Base-by-base conservation (phyloP, 2,329 filamentous ascomycete species). In the Plenodomus lindquistii region DNA sequence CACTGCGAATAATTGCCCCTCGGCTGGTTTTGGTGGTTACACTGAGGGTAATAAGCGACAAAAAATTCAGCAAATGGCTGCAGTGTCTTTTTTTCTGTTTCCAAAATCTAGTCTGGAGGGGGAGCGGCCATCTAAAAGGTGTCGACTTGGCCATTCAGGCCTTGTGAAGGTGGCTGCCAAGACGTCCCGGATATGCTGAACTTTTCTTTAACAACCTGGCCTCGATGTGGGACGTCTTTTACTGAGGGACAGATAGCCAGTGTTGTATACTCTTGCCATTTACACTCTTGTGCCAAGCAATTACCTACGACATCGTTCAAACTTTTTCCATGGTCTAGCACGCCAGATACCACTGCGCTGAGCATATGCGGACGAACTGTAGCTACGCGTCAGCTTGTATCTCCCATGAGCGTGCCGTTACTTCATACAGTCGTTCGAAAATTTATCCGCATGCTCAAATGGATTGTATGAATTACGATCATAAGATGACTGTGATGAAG, bases 91-190 rank as follows among this genome's bases (percentile, higher is more conserved):
- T n/a, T n/a, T n/a, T n/a, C n/a, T n/a, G n/a, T n/a, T n/a, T 37
- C 35, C 8, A 37, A 21, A 24, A 27, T 20, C 4, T n/a, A n/a
- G n/a, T n/a, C n/a, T n/a, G n/a, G n/a, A n/a, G n/a, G n/a, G n/a
- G n/a, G n/a, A n/a, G n/a, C n/a, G n/a, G 18, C 19, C 29, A 49
- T 37, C 37, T 24, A 38, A 18, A 49, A 49, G 2, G 41, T 49
- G 4, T 38, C 29, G 16, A 13, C 11, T 8, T 22, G 20, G 18
- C 21, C 29, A 20, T 6, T 13, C 7, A 10, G 5, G 6, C 6
- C n/a, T n/a, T n/a, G n/a, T 19, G 41, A 11, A 22, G 18, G 41
- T 18, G 42, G 15, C 15, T 22, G 11, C 42, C 35, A 29, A 37
- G 15, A 19, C 15, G 19, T 29, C 20, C 15, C 16, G 5, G 13